Base-by-base conservation (phyloP, 192 early-diverging fungal species). In the Podila verticillata region DNA sequence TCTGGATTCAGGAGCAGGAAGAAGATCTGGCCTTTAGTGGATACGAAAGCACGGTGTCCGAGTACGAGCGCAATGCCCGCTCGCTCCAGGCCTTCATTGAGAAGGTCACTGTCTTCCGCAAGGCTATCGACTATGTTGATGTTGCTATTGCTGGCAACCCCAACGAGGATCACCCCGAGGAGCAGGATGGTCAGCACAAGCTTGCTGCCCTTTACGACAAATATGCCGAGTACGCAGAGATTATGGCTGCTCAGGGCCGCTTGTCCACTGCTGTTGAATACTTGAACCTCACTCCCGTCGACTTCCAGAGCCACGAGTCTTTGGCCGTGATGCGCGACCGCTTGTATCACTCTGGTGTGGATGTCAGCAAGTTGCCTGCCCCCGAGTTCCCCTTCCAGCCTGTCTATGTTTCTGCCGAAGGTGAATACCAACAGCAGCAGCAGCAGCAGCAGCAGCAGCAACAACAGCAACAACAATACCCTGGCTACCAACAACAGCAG, bases 121-220 rank as follows among this genome's bases (percentile, higher is more conserved):
- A 93, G 58, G 98, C 96, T 1, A 94, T 98, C 57, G 90, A 92
- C 57, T 99, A 92, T 83, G 90, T 95, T 34, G 98, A 99, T 70
- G 78, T 91, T 15, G 89, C 92, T 17, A 71, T 95, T 34, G 56
- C 73, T 32, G 70, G 84, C 31, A 75, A 75, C 70, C 66, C 70
- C 48, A 89, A 88, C 32, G 74, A 75, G 28, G 74, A 70, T 48
- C 47, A 61, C 9, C 58, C 73, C 12, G 78, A 75, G 63, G 66
- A 80, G 70, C 80, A 84, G 63, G 69, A 79, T 63, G 65, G 81
- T 30, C 77, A 65, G 9, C 80, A 83, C 34, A 83, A 86, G 26
- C 81, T 95, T 60, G 88, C 92, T 28, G 72, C 85, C 0, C 84
- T 99, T 35, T 98, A 98, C 72, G 89, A 94, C 66, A 88, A 89